A percentile compares a stretch with the other conserved stretches of the same genome.
Conservation (phyloP, 2,329 filamentous ascomycete genomes). For the Ustilaginoidea virens region DNA sequence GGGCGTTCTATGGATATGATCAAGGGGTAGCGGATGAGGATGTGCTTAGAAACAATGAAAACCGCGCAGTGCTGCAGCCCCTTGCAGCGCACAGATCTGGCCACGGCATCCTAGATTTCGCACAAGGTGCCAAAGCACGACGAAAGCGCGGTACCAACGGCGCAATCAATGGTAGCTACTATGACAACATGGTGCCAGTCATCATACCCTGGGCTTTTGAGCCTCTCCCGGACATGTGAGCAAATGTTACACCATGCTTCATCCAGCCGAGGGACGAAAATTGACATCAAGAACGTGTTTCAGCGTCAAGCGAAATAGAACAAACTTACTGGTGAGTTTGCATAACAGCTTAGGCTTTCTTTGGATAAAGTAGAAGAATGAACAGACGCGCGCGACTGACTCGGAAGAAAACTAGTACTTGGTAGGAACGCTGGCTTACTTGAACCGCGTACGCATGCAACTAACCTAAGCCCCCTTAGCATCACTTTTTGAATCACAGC, state of each 20-base stretch:
- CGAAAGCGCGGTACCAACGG: background rate
- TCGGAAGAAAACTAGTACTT: slow-evolving; percentile 25
- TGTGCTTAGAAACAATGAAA: slow-evolving; percentile 1
- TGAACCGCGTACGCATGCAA: too few species aligned
- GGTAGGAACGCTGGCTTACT: slow-evolving; percentile 23
- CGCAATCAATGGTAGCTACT: slow-evolving; percentile 25
- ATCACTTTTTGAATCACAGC: slow-evolving; percentile 64
- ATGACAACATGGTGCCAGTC: slow-evolving; percentile 56
- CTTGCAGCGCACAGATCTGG: background rate
- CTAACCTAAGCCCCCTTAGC: too few species aligned
- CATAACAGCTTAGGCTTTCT: too few species aligned
- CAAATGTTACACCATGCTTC: too few species aligned
- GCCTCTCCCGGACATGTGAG: slow-evolving; percentile 28
- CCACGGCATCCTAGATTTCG: slow-evolving; percentile 13
- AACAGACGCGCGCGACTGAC: too few species aligned
- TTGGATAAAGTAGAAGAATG: too few species aligned
- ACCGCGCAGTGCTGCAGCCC: background rate
- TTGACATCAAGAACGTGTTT: background rate
- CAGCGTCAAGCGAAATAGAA: slow-evolving; percentile 42
- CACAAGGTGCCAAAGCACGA: background rate
- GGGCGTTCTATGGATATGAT: slow-evolving; percentile 1
- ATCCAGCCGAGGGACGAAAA: too few species aligned
- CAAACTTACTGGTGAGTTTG: slow-evolving; percentile 52
- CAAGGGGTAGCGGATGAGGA: background rate
- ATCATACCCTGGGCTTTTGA: slow-evolving; percentile 31